Conservation (phyloP, 148 eudicot species). For the Amaranthus cruentus region DNA sequence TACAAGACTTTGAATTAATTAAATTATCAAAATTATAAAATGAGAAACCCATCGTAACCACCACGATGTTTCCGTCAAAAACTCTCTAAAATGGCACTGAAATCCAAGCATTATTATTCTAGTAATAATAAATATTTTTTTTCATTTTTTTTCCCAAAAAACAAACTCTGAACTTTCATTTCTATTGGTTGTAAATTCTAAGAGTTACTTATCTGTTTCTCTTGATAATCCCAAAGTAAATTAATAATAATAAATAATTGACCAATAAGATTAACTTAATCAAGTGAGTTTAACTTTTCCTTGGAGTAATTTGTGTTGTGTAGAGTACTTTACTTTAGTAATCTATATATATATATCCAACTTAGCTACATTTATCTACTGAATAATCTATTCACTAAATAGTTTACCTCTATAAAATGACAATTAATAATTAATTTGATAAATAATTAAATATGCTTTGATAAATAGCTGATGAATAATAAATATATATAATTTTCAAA, state of each 20-base stretch:
- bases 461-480: too few species aligned
- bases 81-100: conserved; percentile 14
- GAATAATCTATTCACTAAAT: too few species aligned
- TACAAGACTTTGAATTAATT: background rate
- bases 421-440: too few species aligned
- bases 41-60: conserved; percentile 16
- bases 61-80: conserved; percentile 18
- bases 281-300: background rate
- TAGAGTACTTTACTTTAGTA: background rate
- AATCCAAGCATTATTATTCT: conserved; percentile 14
- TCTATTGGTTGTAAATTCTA: conserved; percentile 29
- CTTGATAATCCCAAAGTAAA: conserved; percentile 39
- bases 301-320: conserved; percentile 5
- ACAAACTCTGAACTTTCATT: conserved; percentile 22
- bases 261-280: conserved; percentile 7
- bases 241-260: background rate
- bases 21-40: background rate
- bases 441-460: too few species aligned
- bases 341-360: too few species aligned
- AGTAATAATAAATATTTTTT: conserved; percentile 5
- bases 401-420: too few species aligned
- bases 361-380: too few species aligned
- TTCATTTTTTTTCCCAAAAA: background rate
- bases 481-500: too few species aligned
- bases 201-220: conserved; percentile 14